These are phyloP conservation scores for Alternaria hordeiaustralica DNA, from an alignment of 2,329 filamentous ascomycete species.

Conservation along the genomic window DNA sequence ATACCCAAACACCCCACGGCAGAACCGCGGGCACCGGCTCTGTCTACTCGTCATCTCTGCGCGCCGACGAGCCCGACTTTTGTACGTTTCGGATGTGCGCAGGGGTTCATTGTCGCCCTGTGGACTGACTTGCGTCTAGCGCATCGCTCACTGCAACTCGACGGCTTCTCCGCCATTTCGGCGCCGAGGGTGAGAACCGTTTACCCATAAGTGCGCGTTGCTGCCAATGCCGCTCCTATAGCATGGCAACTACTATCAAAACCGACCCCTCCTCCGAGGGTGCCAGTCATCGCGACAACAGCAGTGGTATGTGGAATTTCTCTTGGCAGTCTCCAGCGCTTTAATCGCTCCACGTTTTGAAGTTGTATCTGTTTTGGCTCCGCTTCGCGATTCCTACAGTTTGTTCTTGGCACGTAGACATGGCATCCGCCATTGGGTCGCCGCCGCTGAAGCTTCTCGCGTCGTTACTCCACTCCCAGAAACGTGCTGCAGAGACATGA, in stretches of 20 bases:
- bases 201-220: conserved; percentile 15
- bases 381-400: conserved; percentile 33
- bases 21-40: not conserved
- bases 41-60: conserved; percentile 6
- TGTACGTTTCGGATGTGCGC: conserved; percentile 37
- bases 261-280: conserved; percentile 41
- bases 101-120: conserved; percentile 26
- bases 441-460: conserved; percentile 16
- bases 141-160: conserved; percentile 11
- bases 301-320: conserved; percentile 41
- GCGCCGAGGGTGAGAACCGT: conserved; percentile 16
- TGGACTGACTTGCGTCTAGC: conserved; percentile 31
- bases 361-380: conserved; percentile 41
- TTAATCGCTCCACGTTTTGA: conserved; percentile 39
- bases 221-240: conserved; percentile 40
- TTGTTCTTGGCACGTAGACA: conserved; percentile 25
- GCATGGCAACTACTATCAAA: conserved; percentile 45
- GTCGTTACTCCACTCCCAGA: conserved; percentile 20
- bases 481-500: conserved; percentile 37
- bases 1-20: conserved; percentile 6
- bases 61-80: conserved; percentile 7
- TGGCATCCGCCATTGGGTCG: conserved; percentile 28
- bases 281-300: conserved; percentile 33
- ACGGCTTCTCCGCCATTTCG: conserved; percentile 13
- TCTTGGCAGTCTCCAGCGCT: conserved; percentile 30